Conservation (phyloP, 1,139 yeast genomes). For the Nakaseomyces nivariensis region DNA sequence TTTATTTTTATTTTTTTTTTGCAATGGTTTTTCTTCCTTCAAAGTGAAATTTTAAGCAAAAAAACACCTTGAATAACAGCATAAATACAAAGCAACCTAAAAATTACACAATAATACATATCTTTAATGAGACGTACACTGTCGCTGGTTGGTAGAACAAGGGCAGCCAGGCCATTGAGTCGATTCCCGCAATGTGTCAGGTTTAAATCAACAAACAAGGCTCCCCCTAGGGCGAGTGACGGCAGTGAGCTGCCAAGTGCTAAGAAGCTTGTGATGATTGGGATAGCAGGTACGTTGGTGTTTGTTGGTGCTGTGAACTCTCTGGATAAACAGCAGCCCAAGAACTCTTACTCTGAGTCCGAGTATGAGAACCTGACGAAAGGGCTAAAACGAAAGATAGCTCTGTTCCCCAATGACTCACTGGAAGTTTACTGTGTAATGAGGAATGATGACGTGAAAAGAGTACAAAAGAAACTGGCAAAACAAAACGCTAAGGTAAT, state of each 20-base stretch:
- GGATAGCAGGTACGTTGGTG: constrained; percentile 42
- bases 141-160: not conserved
- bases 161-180: not conserved
- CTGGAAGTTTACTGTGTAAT: constrained; percentile 9
- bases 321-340: constrained; percentile 45
- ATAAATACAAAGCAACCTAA: too few relatives aligned
- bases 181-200: not conserved
- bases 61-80: too few relatives aligned
- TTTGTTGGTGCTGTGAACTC: constrained; percentile 44
- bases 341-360: constrained; percentile 45
- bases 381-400: constrained; percentile 46
- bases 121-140: not conserved
- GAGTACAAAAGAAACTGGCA: not conserved
- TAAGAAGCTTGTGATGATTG: constrained; percentile 41
- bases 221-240: not conserved
- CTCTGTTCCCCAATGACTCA: constrained; percentile 30
- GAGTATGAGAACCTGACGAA: constrained; percentile 47
- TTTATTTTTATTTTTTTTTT: too few relatives aligned
- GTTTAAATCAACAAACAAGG: not conserved
- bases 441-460: not conserved
- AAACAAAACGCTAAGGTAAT: constrained; percentile 2
- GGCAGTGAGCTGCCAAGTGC: constrained; percentile 35
- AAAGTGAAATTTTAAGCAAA: too few relatives aligned
- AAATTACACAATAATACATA: not conserved
- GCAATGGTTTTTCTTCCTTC: too few relatives aligned